Base-by-base conservation (phyloP, 805 yeast genomes). In the Saccharomycopsis vini region DNA sequence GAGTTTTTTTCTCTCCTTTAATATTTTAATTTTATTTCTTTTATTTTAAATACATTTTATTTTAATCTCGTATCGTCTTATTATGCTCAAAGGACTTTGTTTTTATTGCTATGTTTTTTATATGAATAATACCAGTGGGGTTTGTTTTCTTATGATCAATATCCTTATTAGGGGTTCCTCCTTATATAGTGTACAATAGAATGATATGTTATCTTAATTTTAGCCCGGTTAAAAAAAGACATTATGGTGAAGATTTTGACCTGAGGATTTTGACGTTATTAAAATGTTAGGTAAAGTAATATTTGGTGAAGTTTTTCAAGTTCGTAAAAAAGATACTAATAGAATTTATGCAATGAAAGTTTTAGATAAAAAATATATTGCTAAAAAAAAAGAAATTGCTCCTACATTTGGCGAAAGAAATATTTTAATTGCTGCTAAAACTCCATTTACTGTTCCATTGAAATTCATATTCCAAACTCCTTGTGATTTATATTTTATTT, bases 331-430 rank as follows among this genome's bases (percentile, higher is more conserved):
- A 53, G 97, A 92, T 60, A 87, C 95, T 5, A 75, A 77, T 47
- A 76, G 97, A 55, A 82, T 92, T 46, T 92, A 92, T 61, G 98
- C 98, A 33, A 92, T 92, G 98, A 92, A 92, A 65, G 95, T 90
- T 23, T 73, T 92, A 43, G 83, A 95, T 21, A 92, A 92, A 62
- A 89, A 89, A 61, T 90, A 88, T 36, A 92, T 92, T 61, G 96
- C 92, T 40, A 88, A 85, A 62, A 92, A 92, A 72, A 90, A 90
- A 63, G 98, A 92, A 65, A 83, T 92, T 55, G 97, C 97, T 0
- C 98, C 92, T 63, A 92, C 98, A 2, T 87, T 92, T 56, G 97
- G 97, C 28, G 98, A 92, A 68, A 73, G 98, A 55, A 85, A 92
- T 61, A 92, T 92, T 52, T 67, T 92, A 47, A 98, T 90, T 20